Percentiles rank a stretch among this genome's conserved stretches.
These are phyloP conservation scores for Phytophthora capsici DNA, from an alignment of 352 stramenopile genomes.

Conservation along the genomic window DNA sequence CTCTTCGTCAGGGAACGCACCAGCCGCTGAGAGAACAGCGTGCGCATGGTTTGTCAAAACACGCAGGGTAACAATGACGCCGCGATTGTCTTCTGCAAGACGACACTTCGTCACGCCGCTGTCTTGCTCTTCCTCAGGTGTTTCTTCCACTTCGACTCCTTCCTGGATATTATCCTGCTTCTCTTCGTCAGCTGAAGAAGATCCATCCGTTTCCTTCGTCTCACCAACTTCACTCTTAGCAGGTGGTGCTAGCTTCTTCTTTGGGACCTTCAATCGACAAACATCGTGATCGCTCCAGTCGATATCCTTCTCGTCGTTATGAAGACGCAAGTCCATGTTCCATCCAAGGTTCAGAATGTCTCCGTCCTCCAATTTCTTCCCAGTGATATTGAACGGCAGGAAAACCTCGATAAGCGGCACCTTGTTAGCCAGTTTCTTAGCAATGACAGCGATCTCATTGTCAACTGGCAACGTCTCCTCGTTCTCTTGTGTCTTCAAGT, in stretches of 20 bases:
- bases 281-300: conserved; percentile 60
- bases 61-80: conserved; percentile 41
- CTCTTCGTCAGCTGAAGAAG: background rate
- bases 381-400: conserved; percentile 74
- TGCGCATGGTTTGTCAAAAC: conserved; percentile 34
- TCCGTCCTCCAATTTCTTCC: conserved; percentile 60
- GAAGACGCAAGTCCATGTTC: conserved; percentile 55
- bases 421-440: conserved; percentile 17
- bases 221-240: conserved; percentile 19
- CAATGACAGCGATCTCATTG: conserved; percentile 1
- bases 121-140: conserved; percentile 14
- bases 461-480: conserved; percentile 10
- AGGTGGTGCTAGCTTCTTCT: conserved; percentile 30
- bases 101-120: conserved; percentile 29
- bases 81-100: conserved; percentile 38
- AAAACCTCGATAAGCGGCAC: conserved; percentile 58
- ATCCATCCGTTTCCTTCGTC: conserved; percentile 16
- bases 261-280: conserved; percentile 57
- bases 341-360: conserved; percentile 63
- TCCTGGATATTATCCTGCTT: conserved; percentile 4
- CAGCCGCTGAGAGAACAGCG: conserved; percentile 18
- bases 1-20: conserved; percentile 14
- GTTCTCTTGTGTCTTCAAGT: conserved; percentile 1
- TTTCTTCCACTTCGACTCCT: conserved; percentile 16
- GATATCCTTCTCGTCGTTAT: conserved; percentile 64